Base-by-base conservation (phyloP, 805 yeast genomes). In the Teunomyces panamensis region DNA sequence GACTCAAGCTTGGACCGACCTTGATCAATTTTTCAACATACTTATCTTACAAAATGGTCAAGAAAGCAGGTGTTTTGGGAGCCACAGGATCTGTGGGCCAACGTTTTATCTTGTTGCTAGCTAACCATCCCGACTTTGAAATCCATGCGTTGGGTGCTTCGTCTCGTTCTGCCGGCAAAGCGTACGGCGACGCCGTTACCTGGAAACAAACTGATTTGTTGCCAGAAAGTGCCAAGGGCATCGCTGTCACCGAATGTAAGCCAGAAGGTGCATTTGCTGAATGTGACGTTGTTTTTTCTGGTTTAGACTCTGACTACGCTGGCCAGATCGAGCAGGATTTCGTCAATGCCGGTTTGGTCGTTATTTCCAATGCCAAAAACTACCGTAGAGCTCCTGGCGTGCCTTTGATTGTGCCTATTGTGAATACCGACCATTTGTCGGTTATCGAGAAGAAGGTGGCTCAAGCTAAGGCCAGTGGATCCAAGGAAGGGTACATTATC, bases 61-160 rank as follows among this genome's bases (percentile, higher is more conserved):
- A 65, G 52, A 79, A 78, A 66, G 85, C 83, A 17, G 99, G 99
- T 74, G 97, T 94, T 57, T 77, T 92, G 52, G 99, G 99, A 44
- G 98, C 98, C 56, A 92, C 99, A 9, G 99, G 99, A 45, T 84
- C 96, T 37, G 99, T 94, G 33, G 99, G 99, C 48, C 99, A 94
- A 70, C 80, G 98, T 58, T 94, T 94, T 65, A 91, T 94, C 51
- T 74, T 92, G 42, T 74, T 94, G 43, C 75, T 94, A 53, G 79
- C 90, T 2, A 73, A 87, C 52, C 97, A 94, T 65, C 98, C 98
- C 24, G 89, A 89, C 51, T 90, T 94, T 60, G 89, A 89, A 66
- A 70, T 94, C 39, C 77, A 79, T 48, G 94, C 83, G 6, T 74
- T 94, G 46, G 99, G 99, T 57, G 99, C 99, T 3, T 89, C 97